These are phyloP conservation scores for Panicum virgatum DNA, from an alignment of 202 grass and related monocot species.

Conservation along the genomic window DNA sequence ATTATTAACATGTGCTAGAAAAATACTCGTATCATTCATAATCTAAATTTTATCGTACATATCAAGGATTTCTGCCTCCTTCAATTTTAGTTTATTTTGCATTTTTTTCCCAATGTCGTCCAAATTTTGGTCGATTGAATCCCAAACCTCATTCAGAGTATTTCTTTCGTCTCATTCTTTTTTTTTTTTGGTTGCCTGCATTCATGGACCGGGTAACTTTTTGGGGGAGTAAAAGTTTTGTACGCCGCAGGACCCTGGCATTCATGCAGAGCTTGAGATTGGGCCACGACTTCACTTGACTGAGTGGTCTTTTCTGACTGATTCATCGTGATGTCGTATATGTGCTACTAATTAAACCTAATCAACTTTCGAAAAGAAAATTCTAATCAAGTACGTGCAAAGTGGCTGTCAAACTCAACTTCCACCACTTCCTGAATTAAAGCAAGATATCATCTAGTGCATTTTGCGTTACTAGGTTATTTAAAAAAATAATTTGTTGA, in stretches of 20 bases:
- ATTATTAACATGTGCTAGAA: neutral
- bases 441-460: neutral
- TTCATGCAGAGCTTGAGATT: neutral
- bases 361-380: neutral
- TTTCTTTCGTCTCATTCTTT: neutral
- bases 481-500: neutral
- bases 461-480: constrained; percentile 9
- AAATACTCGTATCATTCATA: too few species aligned
- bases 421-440: neutral
- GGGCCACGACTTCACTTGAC: neutral
- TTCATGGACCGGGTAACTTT: too few species aligned
- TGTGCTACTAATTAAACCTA: neutral
- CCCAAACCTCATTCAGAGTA: neutral
- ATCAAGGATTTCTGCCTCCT: neutral
- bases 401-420: constrained; percentile 1
- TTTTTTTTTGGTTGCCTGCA: neutral
- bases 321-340: neutral
- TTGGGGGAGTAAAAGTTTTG: too few species aligned
- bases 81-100: neutral
- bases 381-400: neutral
- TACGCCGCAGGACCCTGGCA: neutral
- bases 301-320: neutral
- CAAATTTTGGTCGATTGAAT: too few species aligned
- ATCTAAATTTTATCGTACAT: neutral
- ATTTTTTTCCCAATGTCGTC: neutral